A percentile compares a stretch with the other conserved stretches of the same genome.
These are phyloP conservation scores for Neurospora cerealis DNA, from an alignment of 495 filamentous ascomycete species.

Conservation along the genomic window DNA sequence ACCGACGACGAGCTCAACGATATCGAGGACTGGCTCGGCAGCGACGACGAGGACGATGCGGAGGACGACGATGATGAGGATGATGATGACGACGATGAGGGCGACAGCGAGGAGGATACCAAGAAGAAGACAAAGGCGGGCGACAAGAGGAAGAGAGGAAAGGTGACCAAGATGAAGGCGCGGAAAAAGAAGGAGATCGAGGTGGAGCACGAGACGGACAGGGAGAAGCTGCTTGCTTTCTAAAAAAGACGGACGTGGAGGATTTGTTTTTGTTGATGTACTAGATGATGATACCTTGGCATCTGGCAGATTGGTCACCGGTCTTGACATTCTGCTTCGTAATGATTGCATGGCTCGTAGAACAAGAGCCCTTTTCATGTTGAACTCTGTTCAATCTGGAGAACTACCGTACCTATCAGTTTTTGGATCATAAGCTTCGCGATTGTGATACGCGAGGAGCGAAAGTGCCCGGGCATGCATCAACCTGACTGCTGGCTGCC, in stretches of 20 bases:
- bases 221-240: slow-evolving; percentile 32
- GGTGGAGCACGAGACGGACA: slow-evolving; percentile 53
- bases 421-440: not conserved
- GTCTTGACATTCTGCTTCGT: not conserved
- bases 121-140: slow-evolving; percentile 44
- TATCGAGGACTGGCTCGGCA: slow-evolving; percentile 40
- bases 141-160: slow-evolving; percentile 57
- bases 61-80: slow-evolving; percentile 40
- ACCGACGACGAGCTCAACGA: slow-evolving; percentile 44
- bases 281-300: not conserved
- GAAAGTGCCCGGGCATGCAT: not conserved
- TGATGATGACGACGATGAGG: slow-evolving; percentile 41
- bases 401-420: not conserved
- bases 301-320: not conserved
- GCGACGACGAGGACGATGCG: slow-evolving; percentile 37
- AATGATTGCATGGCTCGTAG: not conserved
- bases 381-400: not conserved
- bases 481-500: not conserved
- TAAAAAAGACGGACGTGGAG: slow-evolving; percentile 16
- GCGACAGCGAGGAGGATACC: slow-evolving; percentile 31
- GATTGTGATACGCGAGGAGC: not conserved
- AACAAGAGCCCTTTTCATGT: not conserved
- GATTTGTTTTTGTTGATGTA: not conserved
- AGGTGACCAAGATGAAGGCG: slow-evolving; percentile 45
- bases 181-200: slow-evolving; percentile 67